Evolutionary conservation across 1,284 basidiomycete species (phyloP).

Genomic region (Boletus sp.): DNA sequence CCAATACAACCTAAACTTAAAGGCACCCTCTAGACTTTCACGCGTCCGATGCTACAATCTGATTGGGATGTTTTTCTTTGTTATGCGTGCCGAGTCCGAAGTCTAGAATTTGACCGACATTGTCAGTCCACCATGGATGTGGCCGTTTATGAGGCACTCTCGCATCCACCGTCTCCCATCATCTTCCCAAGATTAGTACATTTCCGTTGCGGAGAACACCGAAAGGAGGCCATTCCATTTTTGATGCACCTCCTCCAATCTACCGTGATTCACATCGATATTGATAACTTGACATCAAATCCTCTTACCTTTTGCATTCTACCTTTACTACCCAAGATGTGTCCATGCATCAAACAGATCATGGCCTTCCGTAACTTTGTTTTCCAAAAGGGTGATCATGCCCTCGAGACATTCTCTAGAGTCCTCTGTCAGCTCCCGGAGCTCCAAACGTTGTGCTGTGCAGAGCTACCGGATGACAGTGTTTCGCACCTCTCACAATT

Average conservation of each 20-base stretch:
- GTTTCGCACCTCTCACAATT: slow-evolving; percentile 29
- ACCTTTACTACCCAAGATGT: slow-evolving; percentile 26
- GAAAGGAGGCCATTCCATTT: slow-evolving; percentile 29
- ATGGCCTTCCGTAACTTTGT: slow-evolving; percentile 38
- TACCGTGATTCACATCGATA: slow-evolving; percentile 32
- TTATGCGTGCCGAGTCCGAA: slow-evolving; percentile 36
- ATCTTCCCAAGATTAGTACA: slow-evolving; percentile 30
- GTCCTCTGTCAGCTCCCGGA: slow-evolving; percentile 31
- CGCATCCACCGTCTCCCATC: slow-evolving; percentile 24
- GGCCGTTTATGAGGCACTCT: slow-evolving; percentile 28
- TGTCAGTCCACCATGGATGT: slow-evolving; percentile 30
- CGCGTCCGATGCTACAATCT: slow-evolving; percentile 26
- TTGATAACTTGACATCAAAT: slow-evolving; percentile 36
- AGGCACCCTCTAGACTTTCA: slow-evolving; percentile 25
- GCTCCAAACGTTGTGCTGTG: slow-evolving; percentile 32
- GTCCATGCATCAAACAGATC: slow-evolving; percentile 33
- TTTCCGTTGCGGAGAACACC: slow-evolving; percentile 34
- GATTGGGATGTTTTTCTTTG: slow-evolving; percentile 37
- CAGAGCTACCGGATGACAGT: slow-evolving; percentile 31
- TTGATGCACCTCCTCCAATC: slow-evolving; percentile 30
- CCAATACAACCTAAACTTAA: slow-evolving; percentile 15
- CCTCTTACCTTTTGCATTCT: slow-evolving; percentile 25
- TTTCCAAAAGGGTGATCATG: slow-evolving; percentile 31
- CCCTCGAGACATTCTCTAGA: slow-evolving; percentile 29
- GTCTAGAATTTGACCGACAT: slow-evolving; percentile 34